Evolutionary conservation across 2,329 filamentous ascomycete species (phyloP), one percentile per base, ranked within the genome.

Genomic region (Aspergillus sp.): DNA sequence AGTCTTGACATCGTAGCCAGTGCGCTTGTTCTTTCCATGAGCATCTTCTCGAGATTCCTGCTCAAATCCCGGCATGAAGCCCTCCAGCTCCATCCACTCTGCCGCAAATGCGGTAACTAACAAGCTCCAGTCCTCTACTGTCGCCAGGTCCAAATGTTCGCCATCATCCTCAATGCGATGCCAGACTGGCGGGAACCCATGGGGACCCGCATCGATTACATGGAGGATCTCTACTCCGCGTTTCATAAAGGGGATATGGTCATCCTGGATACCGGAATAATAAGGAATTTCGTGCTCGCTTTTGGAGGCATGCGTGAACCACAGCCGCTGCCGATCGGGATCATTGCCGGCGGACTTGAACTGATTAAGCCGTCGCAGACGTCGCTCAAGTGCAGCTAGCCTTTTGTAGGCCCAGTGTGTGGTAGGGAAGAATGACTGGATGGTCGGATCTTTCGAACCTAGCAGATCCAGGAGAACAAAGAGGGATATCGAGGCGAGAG

Each of bases 401-500:
- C 85, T 84, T 66, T 86, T 82, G 75, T 98, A 98, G 1, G 93
- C 92, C 94, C 94, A 97, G 74, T 98, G 94, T 0, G 94, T 97
- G 1, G 89, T 90, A 61, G 88, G 84, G 74, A 96, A 97, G 79
- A 94, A 97, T 0, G 91, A 96, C 1, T 92, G 92, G 1, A 99
- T 84, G 0, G 70, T 79, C 0, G 93, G 92, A 45, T 85, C 76
- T 10, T 85, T 78, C 0, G 86, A 79, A 8, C 95, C 95, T 0
- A 98, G 86, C 8, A 98, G 84, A 74, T 98, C 95, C 30, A 98
- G 85, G n/a, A 98, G 86, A 8, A 98, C 83, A 73, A 98, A 97
- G 10, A 98, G 84, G 57, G 88, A 89, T 71, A 98, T 97, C 38
- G 91, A 88, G 30, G 88, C 84, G 2, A 98, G 80, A 0, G 88